These are phyloP conservation scores for Teunomyces funiuensis DNA, from an alignment of 805 yeast genomes.

Conservation along the genomic window DNA sequence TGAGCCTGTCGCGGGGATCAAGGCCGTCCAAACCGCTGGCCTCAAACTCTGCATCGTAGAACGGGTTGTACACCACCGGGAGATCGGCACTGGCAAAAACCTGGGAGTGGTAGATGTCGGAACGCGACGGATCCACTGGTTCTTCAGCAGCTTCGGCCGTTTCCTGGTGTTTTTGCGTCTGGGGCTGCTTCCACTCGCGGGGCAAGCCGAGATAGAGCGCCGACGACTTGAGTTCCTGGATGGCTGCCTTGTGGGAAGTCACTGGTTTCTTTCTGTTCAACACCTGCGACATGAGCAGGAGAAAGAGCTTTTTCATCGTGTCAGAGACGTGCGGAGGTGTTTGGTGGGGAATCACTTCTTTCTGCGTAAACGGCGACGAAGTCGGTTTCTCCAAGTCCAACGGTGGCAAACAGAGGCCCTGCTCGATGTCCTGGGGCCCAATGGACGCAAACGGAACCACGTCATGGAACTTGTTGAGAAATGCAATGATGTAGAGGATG, in stretches of 20 bases:
- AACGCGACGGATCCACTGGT: constrained; percentile 25
- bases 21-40: constrained; percentile 33
- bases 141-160: constrained; percentile 8
- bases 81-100: constrained; percentile 2
- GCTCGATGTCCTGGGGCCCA: constrained; percentile 41
- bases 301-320: constrained; percentile 34
- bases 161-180: constrained; percentile 8
- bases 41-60: constrained; percentile 27
- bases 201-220: constrained; percentile 34
- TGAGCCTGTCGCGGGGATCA: constrained; percentile 33
- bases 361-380: neutral
- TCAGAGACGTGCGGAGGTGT: constrained; percentile 19
- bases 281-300: constrained; percentile 31
- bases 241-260: constrained; percentile 27
- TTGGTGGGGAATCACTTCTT: neutral
- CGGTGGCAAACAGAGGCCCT: constrained; percentile 29
- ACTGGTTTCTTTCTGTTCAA: constrained; percentile 34
- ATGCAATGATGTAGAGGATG: constrained; percentile 32
- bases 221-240: constrained; percentile 33
- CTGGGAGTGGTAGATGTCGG: constrained; percentile 15
- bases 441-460: constrained; percentile 21
- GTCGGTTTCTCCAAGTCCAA: constrained; percentile 4
- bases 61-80: constrained; percentile 19
- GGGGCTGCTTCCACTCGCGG: constrained; percentile 35
- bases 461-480: constrained; percentile 29